Evolutionary conservation across 768 basidiomycete species (phyloP).

Genomic region (Lyophyllum semitale): DNA sequence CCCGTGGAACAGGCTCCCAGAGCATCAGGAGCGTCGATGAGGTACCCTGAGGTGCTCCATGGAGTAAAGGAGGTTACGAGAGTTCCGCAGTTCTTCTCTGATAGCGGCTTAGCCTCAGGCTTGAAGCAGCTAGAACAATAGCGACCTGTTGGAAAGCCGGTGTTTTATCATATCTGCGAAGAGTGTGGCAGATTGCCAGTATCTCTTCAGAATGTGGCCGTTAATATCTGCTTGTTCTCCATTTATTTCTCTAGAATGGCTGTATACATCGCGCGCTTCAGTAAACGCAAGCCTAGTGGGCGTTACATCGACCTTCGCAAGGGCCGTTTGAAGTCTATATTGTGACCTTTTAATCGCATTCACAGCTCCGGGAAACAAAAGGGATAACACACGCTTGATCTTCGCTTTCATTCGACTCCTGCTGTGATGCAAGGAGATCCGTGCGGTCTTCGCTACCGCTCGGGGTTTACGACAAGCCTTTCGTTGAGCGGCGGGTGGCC

Average conservation of each 20-base stretch:
- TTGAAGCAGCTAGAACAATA: neutral
- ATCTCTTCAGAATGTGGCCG: constrained; percentile 19
- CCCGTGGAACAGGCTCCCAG: neutral
- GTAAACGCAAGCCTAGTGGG: neutral
- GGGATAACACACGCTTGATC: constrained; percentile 14
- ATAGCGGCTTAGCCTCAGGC: neutral
- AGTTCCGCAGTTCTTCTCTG: constrained; percentile 23
- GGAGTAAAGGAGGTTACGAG: no score
- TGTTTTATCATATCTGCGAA: neutral
- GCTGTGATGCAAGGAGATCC: constrained; percentile 16
- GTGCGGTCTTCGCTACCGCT: constrained; percentile 13
- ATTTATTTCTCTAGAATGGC: constrained; percentile 18
- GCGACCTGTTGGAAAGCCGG: constrained; percentile 7
- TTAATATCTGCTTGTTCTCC: constrained; percentile 20
- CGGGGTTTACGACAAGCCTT: neutral
- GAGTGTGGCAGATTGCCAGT: neutral
- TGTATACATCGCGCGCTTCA: neutral
- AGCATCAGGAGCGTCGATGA: neutral
- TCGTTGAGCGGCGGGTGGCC: constrained; percentile 2
- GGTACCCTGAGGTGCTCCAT: neutral
- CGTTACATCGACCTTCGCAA: constrained; percentile 14
- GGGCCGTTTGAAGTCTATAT: constrained; percentile 15
- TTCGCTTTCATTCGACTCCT: constrained; percentile 21
- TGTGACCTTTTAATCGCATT: neutral
- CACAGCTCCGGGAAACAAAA: neutral